Evolutionary conservation across 805 yeast species (phyloP).

Genomic region (Candida multigemmis): DNA sequence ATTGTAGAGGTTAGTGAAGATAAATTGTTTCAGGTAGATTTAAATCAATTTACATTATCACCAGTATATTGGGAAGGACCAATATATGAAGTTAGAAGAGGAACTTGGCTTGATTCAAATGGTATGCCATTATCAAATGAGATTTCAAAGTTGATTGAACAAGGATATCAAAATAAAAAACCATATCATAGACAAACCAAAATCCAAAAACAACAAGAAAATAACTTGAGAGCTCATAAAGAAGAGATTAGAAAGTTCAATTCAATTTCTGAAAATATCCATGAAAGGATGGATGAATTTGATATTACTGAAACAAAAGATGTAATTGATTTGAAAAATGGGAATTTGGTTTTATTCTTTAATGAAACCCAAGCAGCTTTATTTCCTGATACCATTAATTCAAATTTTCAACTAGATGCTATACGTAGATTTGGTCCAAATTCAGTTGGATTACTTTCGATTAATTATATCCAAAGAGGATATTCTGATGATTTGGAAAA

Average conservation of each 20-base stretch:
- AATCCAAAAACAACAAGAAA: constrained; percentile 2
- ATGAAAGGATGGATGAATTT: constrained; percentile 7
- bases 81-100: constrained; percentile 70
- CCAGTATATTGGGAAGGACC: constrained; percentile 93
- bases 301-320: constrained; percentile 16
- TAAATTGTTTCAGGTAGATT: constrained; percentile 62
- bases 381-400: constrained; percentile 35
- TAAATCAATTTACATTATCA: constrained; percentile 40
- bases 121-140: constrained; percentile 45
- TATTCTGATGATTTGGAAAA: constrained; percentile 25
- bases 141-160: constrained; percentile 52
- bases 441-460: constrained; percentile 34
- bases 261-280: constrained; percentile 5
- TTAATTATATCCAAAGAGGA: constrained; percentile 43
- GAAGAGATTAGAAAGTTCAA: constrained; percentile 10
- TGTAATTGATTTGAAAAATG: constrained; percentile 20
- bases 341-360: constrained; percentile 27
- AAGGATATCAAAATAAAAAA: constrained; percentile 33
- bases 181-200: constrained; percentile 13
- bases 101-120: constrained; percentile 67
- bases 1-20: constrained; percentile 71
- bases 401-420: constrained; percentile 24
- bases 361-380: constrained; percentile 37
- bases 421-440: constrained; percentile 26
- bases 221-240: constrained; percentile 4